Conservation (phyloP, 2,329 filamentous ascomycete genomes). For the Cryphonectria carpinicola region DNA sequence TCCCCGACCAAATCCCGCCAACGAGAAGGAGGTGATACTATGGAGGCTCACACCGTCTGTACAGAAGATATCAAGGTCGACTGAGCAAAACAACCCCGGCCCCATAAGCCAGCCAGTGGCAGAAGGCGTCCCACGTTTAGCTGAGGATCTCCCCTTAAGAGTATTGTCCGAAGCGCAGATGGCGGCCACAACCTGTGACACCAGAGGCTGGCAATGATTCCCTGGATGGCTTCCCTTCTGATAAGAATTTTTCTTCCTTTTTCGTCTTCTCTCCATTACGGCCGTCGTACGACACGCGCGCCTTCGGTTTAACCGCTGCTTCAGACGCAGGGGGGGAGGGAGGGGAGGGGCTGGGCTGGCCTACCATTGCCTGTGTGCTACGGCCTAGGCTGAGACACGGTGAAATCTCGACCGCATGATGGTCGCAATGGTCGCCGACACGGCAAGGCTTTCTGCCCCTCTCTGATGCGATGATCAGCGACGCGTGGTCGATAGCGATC, state of each 20-base stretch:
- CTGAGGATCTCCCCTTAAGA: background rate
- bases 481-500: background rate
- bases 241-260: background rate
- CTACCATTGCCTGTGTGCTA: background rate
- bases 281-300: background rate
- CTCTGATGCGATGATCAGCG: background rate
- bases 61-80: background rate
- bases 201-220: background rate
- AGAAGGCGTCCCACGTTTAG: background rate
- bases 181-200: background rate
- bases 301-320: background rate
- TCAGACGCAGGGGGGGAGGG: background rate
- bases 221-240: background rate
- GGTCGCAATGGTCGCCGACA: constrained; percentile 17
- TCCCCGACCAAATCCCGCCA: background rate
- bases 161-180: background rate
- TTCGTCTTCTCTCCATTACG: background rate
- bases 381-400: constrained; percentile 6
- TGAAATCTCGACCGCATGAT: background rate
- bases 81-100: background rate
- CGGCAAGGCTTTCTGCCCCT: background rate
- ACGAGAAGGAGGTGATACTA: background rate
- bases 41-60: constrained; percentile 2
- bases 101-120: background rate
- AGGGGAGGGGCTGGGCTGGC: background rate